Evolutionary conservation across 139 green algal genomes (phyloP), one percentile per base, ranked within the genome.

Genomic region (Chlorella sorokiniana): DNA sequence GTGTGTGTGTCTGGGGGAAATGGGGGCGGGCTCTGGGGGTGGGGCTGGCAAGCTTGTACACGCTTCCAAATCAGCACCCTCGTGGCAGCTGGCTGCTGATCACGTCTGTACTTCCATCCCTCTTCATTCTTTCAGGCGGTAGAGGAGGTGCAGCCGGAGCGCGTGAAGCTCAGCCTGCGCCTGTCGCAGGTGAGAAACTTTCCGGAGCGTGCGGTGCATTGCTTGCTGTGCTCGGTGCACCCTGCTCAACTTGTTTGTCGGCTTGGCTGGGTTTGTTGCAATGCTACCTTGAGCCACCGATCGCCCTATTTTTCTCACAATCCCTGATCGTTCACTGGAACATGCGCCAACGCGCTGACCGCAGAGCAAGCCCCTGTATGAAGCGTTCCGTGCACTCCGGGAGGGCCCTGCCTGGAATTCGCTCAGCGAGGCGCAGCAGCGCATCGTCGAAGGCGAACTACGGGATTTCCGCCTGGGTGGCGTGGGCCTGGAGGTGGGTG

Each of bases 131-230:
- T 35, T 44, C 71, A 78, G 71, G 96, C 96, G 2, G 93, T 98
- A 4, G 96, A 99, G 83, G 93, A 95, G 86, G 92, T 98, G 68
- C 96, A 99, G 89, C 96, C 96, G 8, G 93, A 98, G 85, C 91
- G 89, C 33, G 96, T 99, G 23, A 93, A 92, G 70, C 86, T 99
- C 10, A 85, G 83, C 38, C 92, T 98, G 75, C 87, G 95, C 25
- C 84, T 99, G 41, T 87, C 86, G 31, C 95, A 98, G 91, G 93
- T 79, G 35, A n/a, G n/a, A n/a, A n/a, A n/a, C n/a, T n/a, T n/a
- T n/a, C n/a, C n/a, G n/a, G n/a, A n/a, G n/a, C n/a, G n/a, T n/a
- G n/a, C n/a, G n/a, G n/a, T n/a, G n/a, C n/a, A n/a, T n/a, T 25
- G 68, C 22, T 33, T 44, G 37, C 35, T 4, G 6, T 35, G 16